A percentile compares a stretch with the other conserved stretches of the same genome.
Evolutionary conservation across 306 rosid genomes (phyloP).

Genomic region (Ormosia emarginata): DNA sequence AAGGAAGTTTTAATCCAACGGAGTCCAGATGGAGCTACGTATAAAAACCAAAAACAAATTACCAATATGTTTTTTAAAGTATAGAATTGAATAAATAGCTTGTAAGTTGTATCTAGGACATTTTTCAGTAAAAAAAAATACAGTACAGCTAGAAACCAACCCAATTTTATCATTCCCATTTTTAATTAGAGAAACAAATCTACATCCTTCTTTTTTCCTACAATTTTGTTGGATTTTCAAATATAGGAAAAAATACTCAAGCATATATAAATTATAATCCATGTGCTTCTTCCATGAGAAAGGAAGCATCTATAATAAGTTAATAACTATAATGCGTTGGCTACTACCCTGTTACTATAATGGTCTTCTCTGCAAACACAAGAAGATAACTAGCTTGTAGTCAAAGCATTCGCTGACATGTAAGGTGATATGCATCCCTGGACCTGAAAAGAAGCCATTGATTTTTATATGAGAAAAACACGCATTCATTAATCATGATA

Average conservation of each 20-base stretch:
- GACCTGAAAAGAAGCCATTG: slow-evolving; percentile 46
- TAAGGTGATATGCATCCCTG: slow-evolving; percentile 78
- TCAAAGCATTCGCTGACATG: slow-evolving; percentile 53
- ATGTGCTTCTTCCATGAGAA: not conserved
- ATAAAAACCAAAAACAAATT: not conserved
- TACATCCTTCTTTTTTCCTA: not conserved
- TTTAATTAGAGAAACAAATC: not conserved
- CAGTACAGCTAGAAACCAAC: not conserved
- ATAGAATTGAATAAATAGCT: not conserved
- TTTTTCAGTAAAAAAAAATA: not conserved
- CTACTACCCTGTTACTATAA: not conserved
- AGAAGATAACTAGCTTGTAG: slow-evolving; percentile 32
- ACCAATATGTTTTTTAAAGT: not conserved
- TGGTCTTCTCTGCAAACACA: not conserved
- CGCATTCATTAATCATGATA: not conserved
- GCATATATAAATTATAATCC: not conserved
- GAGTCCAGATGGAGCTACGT: not conserved
- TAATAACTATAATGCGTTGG: not conserved
- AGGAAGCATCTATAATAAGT: not conserved
- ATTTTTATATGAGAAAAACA: slow-evolving; percentile 8
- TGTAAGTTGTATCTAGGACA: not conserved
- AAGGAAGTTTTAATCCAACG: not conserved
- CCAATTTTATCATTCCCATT: not conserved
- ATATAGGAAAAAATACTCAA: not conserved
- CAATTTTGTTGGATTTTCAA: not conserved